Conservation (phyloP, 2,329 filamentous ascomycete genomes). For the Volutella citrinella region DNA sequence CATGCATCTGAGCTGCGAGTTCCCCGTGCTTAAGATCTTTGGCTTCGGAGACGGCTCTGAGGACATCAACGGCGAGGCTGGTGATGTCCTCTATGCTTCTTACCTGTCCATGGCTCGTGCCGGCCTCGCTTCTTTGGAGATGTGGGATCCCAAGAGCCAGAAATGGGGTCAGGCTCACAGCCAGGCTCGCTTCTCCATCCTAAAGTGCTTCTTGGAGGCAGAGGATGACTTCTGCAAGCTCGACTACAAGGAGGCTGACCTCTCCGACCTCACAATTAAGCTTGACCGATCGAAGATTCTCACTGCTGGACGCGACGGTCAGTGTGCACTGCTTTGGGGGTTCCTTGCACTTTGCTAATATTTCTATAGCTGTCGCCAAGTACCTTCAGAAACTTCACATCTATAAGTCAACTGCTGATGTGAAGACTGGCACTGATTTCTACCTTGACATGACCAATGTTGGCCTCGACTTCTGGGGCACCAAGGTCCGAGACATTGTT, state of each 20-base stretch:
- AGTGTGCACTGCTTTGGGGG: too few relatives aligned
- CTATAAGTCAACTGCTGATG: conserved; percentile 87
- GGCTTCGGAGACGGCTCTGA: conserved; percentile 77
- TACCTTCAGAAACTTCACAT: conserved; percentile 91
- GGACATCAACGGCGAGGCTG: conserved; percentile 73
- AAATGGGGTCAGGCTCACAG: conserved; percentile 95
- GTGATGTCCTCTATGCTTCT: conserved; percentile 81
- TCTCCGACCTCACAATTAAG: conserved; percentile 78
- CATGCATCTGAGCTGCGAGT: conserved; percentile 88
- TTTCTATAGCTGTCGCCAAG: conserved; percentile 67
- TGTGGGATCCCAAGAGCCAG: conserved; percentile 86
- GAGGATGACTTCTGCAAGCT: conserved; percentile 86
- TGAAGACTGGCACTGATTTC: conserved; percentile 71
- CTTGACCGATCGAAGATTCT: conserved; percentile 86
- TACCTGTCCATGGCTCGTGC: conserved; percentile 94
- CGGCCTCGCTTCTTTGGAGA: conserved; percentile 84
- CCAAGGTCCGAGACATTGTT: conserved; percentile 72
- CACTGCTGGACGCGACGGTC: conserved; percentile 70
- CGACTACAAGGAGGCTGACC: conserved; percentile 66
- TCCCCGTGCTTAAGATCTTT: conserved; percentile 84
- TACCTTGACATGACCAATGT: conserved; percentile 84
- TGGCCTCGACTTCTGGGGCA: conserved; percentile 78
- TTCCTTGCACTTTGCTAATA: too few relatives aligned
- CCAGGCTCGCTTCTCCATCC: conserved; percentile 85
- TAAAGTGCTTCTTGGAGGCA: conserved; percentile 80